Base-by-base conservation (phyloP, 495 filamentous ascomycete genomes). In the Podospora bellae-mahoneyi region DNA sequence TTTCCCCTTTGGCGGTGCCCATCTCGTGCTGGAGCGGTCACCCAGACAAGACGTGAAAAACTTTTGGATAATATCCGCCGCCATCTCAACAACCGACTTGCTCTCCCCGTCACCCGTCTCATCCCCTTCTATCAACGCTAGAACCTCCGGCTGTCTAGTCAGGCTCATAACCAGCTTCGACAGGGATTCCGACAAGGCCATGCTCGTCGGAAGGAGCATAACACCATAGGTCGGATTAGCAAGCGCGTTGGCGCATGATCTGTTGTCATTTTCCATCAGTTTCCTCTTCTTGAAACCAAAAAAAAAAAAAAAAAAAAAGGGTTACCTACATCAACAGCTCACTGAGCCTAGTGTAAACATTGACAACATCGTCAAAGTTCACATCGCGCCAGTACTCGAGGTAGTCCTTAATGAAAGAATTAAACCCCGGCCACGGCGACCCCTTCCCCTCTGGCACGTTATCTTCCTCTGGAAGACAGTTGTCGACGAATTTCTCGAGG, bases 1-100 rank as follows among this genome's bases (percentile, higher is more conserved):
- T 77, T 93, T 96, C 54, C 94, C 92, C 68, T 91, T 88, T 6
- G 91, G 91, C 71, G 85, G 85, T 4, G 80, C 81, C 67, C 78
- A 80, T 13, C 85, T 75, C 34, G 84, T 85, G 44, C 87, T 86
- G 9, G 86, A 90, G 26, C 93, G 88, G 72, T 97, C 94, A 4
- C 88, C 92, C 54, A 97, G 82, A 71, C 94, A 97, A 53, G 92
- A 92, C 57, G 92, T 96, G 75, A 97, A 97, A 4, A 94, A 92
- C 69, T 92, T 90, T 60, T 94, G 90, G 65, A 98, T 89, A 58
- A 92, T 88, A 70, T 97, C 94, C 19, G 92, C 92, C 1, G 92
- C 91, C 27, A 88, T 81, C 75, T 96, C 93, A 10, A 93, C 91
- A 66, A 97, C 81, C 4, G 92, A 93, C 69, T 92, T 89, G 55